Evolutionary conservation across 2,329 filamentous ascomycete genomes (phyloP).

Genomic region (Xylaria sp.): DNA sequence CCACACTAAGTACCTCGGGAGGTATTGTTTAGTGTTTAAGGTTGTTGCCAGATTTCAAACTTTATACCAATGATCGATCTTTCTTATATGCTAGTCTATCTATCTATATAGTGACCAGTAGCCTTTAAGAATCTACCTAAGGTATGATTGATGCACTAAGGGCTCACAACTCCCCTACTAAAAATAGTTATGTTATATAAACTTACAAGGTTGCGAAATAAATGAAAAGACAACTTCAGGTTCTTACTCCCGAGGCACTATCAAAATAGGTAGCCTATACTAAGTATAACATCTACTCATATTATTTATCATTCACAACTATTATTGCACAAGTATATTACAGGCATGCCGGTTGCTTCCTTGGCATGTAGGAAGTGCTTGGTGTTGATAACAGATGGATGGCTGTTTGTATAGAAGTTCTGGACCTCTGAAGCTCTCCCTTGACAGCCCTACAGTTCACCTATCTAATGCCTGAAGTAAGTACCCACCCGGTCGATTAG

Average conservation of each 20-base stretch:
- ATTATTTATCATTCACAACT: background rate
- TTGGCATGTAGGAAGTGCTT: background rate
- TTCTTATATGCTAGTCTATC: no score
- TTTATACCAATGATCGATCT: no score
- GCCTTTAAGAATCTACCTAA: background rate
- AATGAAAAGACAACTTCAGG: no score
- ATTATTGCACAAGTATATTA: background rate
- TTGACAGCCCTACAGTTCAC: conserved; percentile 22
- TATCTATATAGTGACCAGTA: background rate
- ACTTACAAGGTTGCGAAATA: no score
- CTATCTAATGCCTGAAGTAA: background rate
- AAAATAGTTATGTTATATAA: background rate
- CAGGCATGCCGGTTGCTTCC: background rate
- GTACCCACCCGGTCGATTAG: background rate
- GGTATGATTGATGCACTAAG: background rate
- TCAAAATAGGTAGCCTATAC: no score
- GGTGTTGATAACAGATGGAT: background rate
- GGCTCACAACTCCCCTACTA: background rate
- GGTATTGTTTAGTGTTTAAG: no score
- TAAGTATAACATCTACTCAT: no score
- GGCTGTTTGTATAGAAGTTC: background rate
- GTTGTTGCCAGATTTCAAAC: no score
- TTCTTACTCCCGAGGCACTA: no score
- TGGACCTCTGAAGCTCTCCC: background rate
- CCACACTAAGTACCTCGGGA: no score